Conservation (phyloP, 257 asterid genomes). For the Solanum lycopersicoides region DNA sequence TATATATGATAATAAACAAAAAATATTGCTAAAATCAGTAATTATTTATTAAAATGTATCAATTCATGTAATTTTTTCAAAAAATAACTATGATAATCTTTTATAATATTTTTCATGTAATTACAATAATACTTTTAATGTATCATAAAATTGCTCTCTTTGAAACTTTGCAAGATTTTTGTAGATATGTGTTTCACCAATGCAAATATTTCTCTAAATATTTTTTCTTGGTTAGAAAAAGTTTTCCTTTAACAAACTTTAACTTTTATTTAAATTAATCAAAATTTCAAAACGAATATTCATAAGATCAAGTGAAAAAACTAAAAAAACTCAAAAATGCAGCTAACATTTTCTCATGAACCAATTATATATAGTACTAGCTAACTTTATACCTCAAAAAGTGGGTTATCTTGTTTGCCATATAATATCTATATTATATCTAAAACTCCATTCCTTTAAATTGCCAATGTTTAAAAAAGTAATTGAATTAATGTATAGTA, state of each 20-base stretch:
- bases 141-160: too few species aligned
- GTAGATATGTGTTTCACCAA: too few species aligned
- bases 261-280: background rate
- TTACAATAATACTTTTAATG: too few species aligned
- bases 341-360: background rate
- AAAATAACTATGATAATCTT: too few species aligned
- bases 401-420: background rate
- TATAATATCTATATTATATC: background rate
- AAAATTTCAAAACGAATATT: background rate
- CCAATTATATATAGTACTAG: background rate
- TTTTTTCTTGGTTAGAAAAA: background rate
- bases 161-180: too few species aligned
- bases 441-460: background rate
- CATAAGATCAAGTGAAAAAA: background rate
- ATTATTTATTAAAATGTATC: too few species aligned
- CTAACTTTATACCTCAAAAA: background rate
- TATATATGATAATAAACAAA: too few species aligned
- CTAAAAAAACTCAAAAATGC: background rate
- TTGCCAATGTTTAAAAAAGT: background rate
- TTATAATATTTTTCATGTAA: too few species aligned
- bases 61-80: too few species aligned
- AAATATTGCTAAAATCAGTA: too few species aligned
- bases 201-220: too few species aligned
- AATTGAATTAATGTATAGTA: background rate
- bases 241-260: background rate